Evolutionary conservation across 1,284 basidiomycete genomes (phyloP), one percentile per base, ranked within the genome.

Genomic region (Rhodotorula sp.): DNA sequence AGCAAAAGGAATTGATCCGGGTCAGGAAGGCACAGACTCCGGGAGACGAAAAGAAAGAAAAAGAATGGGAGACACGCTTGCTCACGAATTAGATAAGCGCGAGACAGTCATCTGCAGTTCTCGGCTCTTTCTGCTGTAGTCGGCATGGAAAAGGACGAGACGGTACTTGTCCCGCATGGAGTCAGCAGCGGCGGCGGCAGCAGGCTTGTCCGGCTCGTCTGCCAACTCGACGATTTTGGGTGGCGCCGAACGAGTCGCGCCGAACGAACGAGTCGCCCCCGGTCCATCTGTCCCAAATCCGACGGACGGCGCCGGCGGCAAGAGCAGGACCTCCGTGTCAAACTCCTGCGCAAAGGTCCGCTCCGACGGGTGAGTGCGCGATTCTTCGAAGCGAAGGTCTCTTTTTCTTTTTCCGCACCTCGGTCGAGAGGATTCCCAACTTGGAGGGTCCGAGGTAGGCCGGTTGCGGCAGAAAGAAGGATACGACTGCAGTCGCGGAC

Each of bases 381-480:
- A n/a, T 0, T 70, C 70, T 24, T 66, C 68, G 60, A 12, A 1
- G 51, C 55, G 24, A 72, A 51, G 5, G 22, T 14, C 4, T 14
- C 4, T 22, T 22, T 5, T 70, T 4, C 6, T 61, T 59, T 22
- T 4, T 10, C n/a, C 68, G 30, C 3, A 74, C 73, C 22, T 67
- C 68, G 20, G 62, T 18, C 0, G 54, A 49, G n/a, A 73, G 48
- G 7, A 18, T 8, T 4, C 22, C 7, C 5, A 73, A 4, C 6
- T 62, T 60, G 6, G 60, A 51, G 2, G 67, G 69, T 7, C 71
- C 74, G 44, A 73, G 67, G 48, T 75, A 75, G 5, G 46, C 24
- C 5, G 74, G 74, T 60, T 75, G 74, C 17, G 74, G 74, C 22
- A 62, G 54, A 18, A 73, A 56, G 60, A 75, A 70, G n/a, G 54